These are phyloP conservation scores for Medicago lupulina DNA, from an alignment of 306 rosid species.

Conservation along the genomic window DNA sequence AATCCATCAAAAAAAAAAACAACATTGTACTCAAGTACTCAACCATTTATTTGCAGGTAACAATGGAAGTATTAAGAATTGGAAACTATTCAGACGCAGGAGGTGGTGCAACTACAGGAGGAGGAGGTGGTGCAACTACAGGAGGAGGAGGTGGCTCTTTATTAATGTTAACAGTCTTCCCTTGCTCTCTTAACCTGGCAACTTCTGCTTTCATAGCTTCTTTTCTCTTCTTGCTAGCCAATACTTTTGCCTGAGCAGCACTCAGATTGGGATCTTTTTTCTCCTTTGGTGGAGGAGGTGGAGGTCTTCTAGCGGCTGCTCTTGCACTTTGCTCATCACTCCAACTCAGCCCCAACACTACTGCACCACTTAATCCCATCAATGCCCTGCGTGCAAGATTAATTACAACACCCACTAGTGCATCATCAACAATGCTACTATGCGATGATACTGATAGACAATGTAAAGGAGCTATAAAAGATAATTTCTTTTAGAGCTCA, in stretches of 20 bases:
- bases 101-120: constrained; percentile 11
- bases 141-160: constrained; percentile 7
- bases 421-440: constrained; percentile 18
- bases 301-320: constrained; percentile 78
- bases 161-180: constrained; percentile 49
- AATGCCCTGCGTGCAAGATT: constrained; percentile 51
- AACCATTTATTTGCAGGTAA: constrained; percentile 24
- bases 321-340: constrained; percentile 52
- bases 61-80: constrained; percentile 22
- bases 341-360: constrained; percentile 45
- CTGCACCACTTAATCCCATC: constrained; percentile 59
- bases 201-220: constrained; percentile 74
- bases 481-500: background rate
- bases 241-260: constrained; percentile 79
- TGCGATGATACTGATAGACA: background rate
- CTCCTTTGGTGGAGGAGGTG: constrained; percentile 70
- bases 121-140: constrained; percentile 19
- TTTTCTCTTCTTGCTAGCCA: constrained; percentile 92
- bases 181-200: constrained; percentile 68
- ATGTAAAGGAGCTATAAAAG: background rate
- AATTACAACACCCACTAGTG: background rate
- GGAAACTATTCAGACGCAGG: constrained; percentile 36
- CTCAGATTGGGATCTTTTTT: constrained; percentile 83
- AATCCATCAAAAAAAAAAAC: too few species aligned
- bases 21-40: background rate